Conservation (phyloP, 495 filamentous ascomycete species). For the Penicillium malachiteum region DNA sequence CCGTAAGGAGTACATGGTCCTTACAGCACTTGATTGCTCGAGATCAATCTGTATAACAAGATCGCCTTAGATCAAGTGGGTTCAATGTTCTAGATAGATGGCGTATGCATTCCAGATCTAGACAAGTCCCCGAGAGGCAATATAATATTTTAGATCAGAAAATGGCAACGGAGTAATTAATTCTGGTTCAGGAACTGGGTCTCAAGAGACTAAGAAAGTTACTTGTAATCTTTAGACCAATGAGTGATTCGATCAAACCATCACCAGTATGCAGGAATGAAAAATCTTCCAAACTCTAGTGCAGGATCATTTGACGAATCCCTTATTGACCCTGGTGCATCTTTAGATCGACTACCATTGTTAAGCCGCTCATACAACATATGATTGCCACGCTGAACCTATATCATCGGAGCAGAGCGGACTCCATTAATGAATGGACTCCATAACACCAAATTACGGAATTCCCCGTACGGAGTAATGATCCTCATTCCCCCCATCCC, state of each 20-base stretch:
- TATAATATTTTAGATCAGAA: background rate
- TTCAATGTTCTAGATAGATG: background rate
- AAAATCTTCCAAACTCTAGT: background rate
- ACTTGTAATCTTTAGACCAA: background rate
- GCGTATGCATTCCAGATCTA: slow-evolving; percentile 3
- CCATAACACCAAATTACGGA: background rate
- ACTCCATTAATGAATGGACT: background rate
- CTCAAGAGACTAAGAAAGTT: background rate
- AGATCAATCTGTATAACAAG: background rate
- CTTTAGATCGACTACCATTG: background rate
- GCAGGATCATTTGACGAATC: slow-evolving; percentile 1
- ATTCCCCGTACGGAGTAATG: slow-evolving; percentile 20
- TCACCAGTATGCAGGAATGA: background rate
- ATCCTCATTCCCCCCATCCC: slow-evolving; percentile 5
- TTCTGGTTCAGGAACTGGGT: slow-evolving; percentile 1
- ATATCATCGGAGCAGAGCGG: background rate
- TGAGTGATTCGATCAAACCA: background rate
- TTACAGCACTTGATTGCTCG: background rate
- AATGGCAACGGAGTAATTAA: background rate
- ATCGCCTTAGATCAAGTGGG: background rate
- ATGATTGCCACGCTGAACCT: slow-evolving; percentile 8
- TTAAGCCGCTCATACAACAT: background rate
- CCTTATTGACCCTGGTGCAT: background rate
- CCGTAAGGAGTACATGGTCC: background rate
- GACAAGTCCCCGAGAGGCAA: background rate